Conservation (phyloP, 2,329 filamentous ascomycete genomes). For the Pseudocercospora fijiensis region DNA sequence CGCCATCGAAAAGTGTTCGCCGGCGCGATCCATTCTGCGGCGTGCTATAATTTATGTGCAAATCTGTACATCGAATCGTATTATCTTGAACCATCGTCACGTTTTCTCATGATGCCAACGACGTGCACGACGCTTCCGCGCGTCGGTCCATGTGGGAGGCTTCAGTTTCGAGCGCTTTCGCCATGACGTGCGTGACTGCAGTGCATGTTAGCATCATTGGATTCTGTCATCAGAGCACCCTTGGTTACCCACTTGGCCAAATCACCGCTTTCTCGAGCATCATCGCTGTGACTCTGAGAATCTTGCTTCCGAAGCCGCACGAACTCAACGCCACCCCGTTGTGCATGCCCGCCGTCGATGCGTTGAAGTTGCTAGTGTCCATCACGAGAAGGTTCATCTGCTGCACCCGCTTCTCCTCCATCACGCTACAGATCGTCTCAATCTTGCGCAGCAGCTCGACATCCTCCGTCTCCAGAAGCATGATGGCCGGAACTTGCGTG, state of each 20-base stretch:
- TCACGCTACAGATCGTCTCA: slow-evolving; percentile 70
- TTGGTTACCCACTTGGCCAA: slow-evolving; percentile 72
- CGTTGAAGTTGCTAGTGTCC: slow-evolving; percentile 46
- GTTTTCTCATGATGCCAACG: background rate
- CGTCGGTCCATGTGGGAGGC: slow-evolving; percentile 63
- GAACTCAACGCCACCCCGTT: slow-evolving; percentile 47
- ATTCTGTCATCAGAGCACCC: slow-evolving; percentile 25
- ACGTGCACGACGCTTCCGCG: slow-evolving; percentile 49
- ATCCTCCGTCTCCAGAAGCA: slow-evolving; percentile 90
- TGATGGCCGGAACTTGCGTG: slow-evolving; percentile 76
- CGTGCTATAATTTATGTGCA: slow-evolving; percentile 4
- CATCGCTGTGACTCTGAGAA: slow-evolving; percentile 78
- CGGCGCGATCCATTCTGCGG: slow-evolving; percentile 1
- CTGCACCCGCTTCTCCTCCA: slow-evolving; percentile 69
- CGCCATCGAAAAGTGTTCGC: background rate
- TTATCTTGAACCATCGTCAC: slow-evolving; percentile 2
- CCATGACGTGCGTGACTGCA: slow-evolving; percentile 67
- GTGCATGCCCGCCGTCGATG: slow-evolving; percentile 46
- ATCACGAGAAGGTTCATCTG: slow-evolving; percentile 55
- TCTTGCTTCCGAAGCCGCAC: slow-evolving; percentile 78
- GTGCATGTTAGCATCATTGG: slow-evolving; percentile 15
- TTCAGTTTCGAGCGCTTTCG: slow-evolving; percentile 63
- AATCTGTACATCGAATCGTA: slow-evolving; percentile 9
- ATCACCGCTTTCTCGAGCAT: slow-evolving; percentile 86
- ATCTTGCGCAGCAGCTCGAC: slow-evolving; percentile 81